Evolutionary conservation across 371 early-diverging fungal species (phyloP), one percentile per base, ranked within the genome.

Genomic region (Saksenaea oblongispora): DNA sequence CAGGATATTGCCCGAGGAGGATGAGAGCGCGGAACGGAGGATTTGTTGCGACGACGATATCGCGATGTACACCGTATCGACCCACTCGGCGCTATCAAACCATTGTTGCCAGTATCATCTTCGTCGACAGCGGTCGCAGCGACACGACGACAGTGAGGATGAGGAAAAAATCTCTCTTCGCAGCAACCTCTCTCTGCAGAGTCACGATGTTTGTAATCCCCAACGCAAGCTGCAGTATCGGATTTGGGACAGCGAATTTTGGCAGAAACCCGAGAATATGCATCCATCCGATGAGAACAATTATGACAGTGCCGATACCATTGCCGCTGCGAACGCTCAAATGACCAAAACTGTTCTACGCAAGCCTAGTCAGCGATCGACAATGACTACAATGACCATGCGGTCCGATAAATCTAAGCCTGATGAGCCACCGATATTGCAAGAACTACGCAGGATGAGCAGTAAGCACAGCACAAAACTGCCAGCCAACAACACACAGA

Each of bases 391-490:
- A 15, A 22, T 26, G 22, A 31, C 62, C 11, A 31, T 39, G 15
- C 5, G 15, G 26, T 36, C 17, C 27, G 47, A 59, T 26, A 24
- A 9, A 47, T 28, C 60, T 13, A 34, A 15, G 7, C 35, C 34
- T 27, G 60, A 53, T 11, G 64, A 68, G 7, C 63, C 69, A 42
- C 63, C 63, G n/a, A 65, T 72, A 26, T 60, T 69, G 35, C 62
- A 72, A 57, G 69, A 72, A 59, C 54, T 72, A 24, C 68, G 72
- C 31, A 59, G 66, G 28, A 60, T 70, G 63, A 57, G 24, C 11
- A 47, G 51, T 11, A 47, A 47, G 11, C 17, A 47, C n/a, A 47
- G 22, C 51, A 5, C 9, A 8, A 47, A 22, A 47, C 9, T 22
- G 22, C 22, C 22, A 17, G 22, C 17, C 22, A 2, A 17, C 24